Evolutionary conservation across 2,329 filamentous ascomycete genomes (phyloP), one percentile per base, ranked within the genome.

Genomic region (Colletotrichum incanum): DNA sequence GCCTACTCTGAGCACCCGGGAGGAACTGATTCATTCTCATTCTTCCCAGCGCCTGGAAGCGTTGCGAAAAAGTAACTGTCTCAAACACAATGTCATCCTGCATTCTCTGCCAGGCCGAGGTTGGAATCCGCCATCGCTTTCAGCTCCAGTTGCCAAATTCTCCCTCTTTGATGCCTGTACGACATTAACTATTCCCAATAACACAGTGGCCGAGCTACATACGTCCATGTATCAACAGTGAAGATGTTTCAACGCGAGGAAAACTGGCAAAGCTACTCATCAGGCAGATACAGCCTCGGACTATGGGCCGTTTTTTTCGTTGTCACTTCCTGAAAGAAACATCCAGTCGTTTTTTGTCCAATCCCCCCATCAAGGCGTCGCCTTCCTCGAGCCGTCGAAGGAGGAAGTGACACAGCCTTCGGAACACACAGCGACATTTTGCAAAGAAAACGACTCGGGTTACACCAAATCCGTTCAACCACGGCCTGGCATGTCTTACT

Each of bases 351-450:
- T 28, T 9, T 16, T 31, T 3, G 49, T 52, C 49, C 8, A 28
- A 20, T 18, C 37, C 23, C 12, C 20, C n/a, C 12, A 16, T 18
- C 34, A 8, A 39, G 34, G 9, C 54, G 54, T 58, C 20, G 23
- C 54, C 55, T 11, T 20, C 12, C 43, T 26, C 23, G 26, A 60
- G 39, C 34, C 14, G 12, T 20, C 28, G 31, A 26, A 26, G 6
- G 20, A 9, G n/a, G 14, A 39, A 61, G 34, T 37, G n/a, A 28
- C 45, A 50, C 60, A 41, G 8, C n/a, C 34, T 18, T 39, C 31
- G 23, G 16, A 41, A 41, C 59, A 39, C 37, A 45, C 23, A 39
- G 23, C 55, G 55, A 18, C 55, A n/a, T 54, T 18, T 64, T 54
- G 47, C 18, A 31, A 64, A 34, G 34, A 52, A n/a, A 7, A 43